These are phyloP conservation scores for Dipteronia sinensis DNA, from an alignment of 345 rosid genomes.

Conservation along the genomic window DNA sequence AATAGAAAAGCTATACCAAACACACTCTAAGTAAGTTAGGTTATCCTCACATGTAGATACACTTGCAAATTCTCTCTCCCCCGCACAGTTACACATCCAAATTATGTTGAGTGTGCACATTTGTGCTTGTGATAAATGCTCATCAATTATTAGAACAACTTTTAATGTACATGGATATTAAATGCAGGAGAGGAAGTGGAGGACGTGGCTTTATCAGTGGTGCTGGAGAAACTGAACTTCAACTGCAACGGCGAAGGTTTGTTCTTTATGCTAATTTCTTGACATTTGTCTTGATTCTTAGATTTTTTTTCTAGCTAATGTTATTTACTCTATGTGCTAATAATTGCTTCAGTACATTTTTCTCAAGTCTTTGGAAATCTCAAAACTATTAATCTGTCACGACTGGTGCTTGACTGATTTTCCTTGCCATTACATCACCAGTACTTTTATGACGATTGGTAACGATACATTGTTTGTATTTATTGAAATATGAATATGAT, in stretches of 20 bases:
- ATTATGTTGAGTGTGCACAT: slow-evolving; percentile 2
- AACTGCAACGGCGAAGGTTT: slow-evolving; percentile 91
- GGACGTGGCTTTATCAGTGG: slow-evolving; percentile 91
- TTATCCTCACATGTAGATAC: background rate
- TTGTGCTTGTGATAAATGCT: background rate
- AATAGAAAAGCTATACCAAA: background rate
- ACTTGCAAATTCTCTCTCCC: background rate
- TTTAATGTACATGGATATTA: slow-evolving; percentile 13
- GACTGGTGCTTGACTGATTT: background rate
- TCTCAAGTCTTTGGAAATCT: background rate
- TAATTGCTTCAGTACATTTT: background rate
- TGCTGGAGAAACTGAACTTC: slow-evolving; percentile 99
- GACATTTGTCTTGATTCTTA: background rate
- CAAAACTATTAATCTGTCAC: slow-evolving; percentile 7
- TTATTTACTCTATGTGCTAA: background rate
- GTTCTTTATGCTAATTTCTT: slow-evolving; percentile 22
- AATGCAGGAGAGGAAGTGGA: slow-evolving; percentile 91
- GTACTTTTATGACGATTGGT: background rate
- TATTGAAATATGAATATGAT: background rate
- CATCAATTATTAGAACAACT: slow-evolving; percentile 8
- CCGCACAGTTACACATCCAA: background rate
- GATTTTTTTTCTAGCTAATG: background rate
- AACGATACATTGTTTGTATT: background rate
- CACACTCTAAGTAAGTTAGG: background rate
- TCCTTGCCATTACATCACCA: background rate